Conservation (phyloP, 345 rosid genomes). For the Euphorbia tirucalli region DNA sequence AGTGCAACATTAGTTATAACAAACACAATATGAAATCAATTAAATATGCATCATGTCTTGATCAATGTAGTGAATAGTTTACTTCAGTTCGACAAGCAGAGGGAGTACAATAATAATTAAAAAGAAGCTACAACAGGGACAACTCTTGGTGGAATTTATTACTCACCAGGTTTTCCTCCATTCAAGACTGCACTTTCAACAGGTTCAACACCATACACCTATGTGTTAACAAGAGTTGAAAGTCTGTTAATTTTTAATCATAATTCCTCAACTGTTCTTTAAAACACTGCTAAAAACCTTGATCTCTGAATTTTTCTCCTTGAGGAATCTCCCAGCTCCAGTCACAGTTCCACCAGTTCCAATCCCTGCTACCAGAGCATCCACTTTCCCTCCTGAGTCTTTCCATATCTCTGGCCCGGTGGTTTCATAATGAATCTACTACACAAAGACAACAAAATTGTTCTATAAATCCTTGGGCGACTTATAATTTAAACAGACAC, state of each 20-base stretch:
- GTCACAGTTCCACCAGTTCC: slow-evolving; percentile 93
- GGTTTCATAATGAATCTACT: slow-evolving; percentile 71
- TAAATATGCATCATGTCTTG: not conserved
- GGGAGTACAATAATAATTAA: too few species aligned
- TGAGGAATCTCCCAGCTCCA: slow-evolving; percentile 68
- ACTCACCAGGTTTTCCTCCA: slow-evolving; percentile 28
- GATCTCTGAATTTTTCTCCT: slow-evolving; percentile 57
- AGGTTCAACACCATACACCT: slow-evolving; percentile 84
- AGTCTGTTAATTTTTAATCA: too few species aligned
- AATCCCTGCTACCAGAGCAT: slow-evolving; percentile 64
- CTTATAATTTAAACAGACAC: not conserved
- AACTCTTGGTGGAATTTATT: not conserved
- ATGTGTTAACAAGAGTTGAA: slow-evolving; percentile 10
- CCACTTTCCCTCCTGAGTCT: slow-evolving; percentile 76
- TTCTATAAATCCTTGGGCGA: too few species aligned
- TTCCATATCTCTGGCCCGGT: slow-evolving; percentile 80
- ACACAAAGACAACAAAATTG: not conserved
- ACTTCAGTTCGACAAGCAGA: not conserved
- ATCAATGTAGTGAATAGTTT: not conserved
- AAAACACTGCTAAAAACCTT: slow-evolving; percentile 38
- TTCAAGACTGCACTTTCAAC: slow-evolving; percentile 31
- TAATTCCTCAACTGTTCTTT: not conserved
- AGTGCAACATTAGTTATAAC: not conserved
- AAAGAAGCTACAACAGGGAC: too few species aligned
- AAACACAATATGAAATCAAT: not conserved